A percentile compares a stretch with the other conserved stretches of the same genome.
Conservation (phyloP, 2,329 filamentous ascomycete genomes). For the Exophiala spinifera region DNA sequence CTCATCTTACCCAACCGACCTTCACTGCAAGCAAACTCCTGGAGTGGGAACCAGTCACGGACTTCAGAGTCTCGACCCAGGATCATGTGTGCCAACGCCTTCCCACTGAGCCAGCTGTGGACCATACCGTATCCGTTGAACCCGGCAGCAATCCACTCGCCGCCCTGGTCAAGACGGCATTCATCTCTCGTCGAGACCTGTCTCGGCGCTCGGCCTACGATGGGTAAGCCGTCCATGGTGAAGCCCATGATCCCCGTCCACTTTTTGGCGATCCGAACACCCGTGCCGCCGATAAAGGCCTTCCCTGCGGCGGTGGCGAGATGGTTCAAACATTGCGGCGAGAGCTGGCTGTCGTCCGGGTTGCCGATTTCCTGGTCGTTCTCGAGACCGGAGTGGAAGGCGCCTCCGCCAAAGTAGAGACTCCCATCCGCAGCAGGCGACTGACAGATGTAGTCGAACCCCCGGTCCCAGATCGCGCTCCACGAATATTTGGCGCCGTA, state of each 20-base stretch:
- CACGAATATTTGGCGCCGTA: constrained; percentile 27
- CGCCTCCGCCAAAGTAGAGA: constrained; percentile 21
- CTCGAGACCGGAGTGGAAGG: constrained; percentile 32
- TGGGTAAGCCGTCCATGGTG: constrained; percentile 32
- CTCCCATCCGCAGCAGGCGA: constrained; percentile 26
- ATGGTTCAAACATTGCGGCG: constrained; percentile 20
- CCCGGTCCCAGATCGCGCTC: constrained; percentile 21
- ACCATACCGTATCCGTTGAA: constrained; percentile 35
- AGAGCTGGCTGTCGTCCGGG: constrained; percentile 35
- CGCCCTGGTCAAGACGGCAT: constrained; percentile 7
- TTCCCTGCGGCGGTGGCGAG: constrained; percentile 12
- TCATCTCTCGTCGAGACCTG: constrained; percentile 17
- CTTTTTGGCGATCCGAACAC: constrained; percentile 20
- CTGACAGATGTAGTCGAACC: constrained; percentile 26
- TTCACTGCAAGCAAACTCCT: constrained; percentile 18
- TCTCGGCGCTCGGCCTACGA: constrained; percentile 29
- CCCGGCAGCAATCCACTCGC: constrained; percentile 33
- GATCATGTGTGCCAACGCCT: constrained; percentile 30
- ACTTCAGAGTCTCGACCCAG: constrained; percentile 17
- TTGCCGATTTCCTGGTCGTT: constrained; percentile 35
- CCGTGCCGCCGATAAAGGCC: constrained; percentile 7
- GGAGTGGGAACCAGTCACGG: constrained; percentile 17
- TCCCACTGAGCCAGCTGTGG: constrained; percentile 31
- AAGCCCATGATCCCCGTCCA: constrained; percentile 36
- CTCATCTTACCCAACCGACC: constrained; percentile 17